Evolutionary conservation across 306 rosid species (phyloP), one percentile per base, ranked within the genome.

Genomic region (Gillenia trifoliata): DNA sequence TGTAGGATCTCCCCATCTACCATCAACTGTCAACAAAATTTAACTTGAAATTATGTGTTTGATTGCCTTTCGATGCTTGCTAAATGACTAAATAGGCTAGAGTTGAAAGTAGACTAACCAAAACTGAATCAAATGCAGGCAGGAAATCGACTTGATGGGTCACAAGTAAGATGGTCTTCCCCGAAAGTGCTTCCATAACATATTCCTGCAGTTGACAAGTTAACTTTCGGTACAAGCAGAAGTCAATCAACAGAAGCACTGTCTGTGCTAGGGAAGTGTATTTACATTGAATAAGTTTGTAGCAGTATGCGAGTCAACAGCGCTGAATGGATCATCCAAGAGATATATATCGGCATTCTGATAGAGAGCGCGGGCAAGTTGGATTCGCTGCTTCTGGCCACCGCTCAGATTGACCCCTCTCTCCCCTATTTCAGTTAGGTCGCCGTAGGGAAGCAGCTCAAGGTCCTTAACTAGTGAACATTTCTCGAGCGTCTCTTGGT

Each of bases 101-200:
- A 75, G 64, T 29, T 23, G 52, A 13, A 66, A 69, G 36, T 60
- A 43, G 72, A 83, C 92, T 78, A 43, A 93, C 98, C 98, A 91
- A 76, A 47, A 91, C 78, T 75, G 79, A 83, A 74, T 93, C 92
- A 82, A 93, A 91, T 33, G 91, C 91, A 28, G 97, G 96, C 66
- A 93, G 90, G 86, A 93, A 93, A 69, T 93, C 98, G 80, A 93
- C 96, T 93, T 93, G 97, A 86, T 93, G 97, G 69, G 97, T 93
- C 81, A 91, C 98, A 11, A 93, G 96, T 78, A 93, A 81, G 71
- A 93, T 88, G 15, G 91, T 86, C 84, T 93, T 93, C 47, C 81
- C 88, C 10, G 78, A 72, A 75, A 93, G 97, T 40, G 91, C 97
- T 80, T 87, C 88, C 88, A 87, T 82, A 13, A 93, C 89, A 80